Base-by-base conservation (phyloP, 768 basidiomycete genomes). In the Pilatotrama ljubarskyi region DNA sequence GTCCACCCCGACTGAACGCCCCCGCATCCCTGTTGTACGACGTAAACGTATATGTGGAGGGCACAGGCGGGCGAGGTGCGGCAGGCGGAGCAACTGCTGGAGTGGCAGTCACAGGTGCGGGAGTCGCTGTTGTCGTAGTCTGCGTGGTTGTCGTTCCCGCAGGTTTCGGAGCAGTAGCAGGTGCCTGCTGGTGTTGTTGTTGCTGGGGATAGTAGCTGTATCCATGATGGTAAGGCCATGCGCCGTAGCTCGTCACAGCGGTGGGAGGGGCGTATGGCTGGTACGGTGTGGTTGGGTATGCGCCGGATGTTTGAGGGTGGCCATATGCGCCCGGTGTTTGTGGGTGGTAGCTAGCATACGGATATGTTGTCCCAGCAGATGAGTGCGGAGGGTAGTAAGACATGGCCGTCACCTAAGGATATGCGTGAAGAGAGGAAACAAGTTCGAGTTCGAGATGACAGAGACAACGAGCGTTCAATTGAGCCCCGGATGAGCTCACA, bases 171-270 rank as follows among this genome's bases (percentile, higher is more conserved):
- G 69, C 51, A 29, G 64, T 36, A 5, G 62, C 61, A 10, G 63
- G 44, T 13, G 68, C 40, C 9, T 60, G 70, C 32, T 46, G 59
- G 37, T 59, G 70, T 57, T 53, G 70, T 32, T 56, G 70, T 38
- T 66, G 71, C 49, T 71, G 71, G 17, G 69, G 68, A 43, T 73
- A 78, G 73, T 87, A 88, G 66, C 79, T 78, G 68, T 88, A 89
- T 22, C 84, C 58, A 25, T 63, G 78, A 71, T 88, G 78, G 70
- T 88, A 90, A 1, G 86, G 81, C 87, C 88, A 90, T 1, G 77
- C 68, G 14, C 84, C 85, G 70, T 89, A 90, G 53, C 87, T 80
- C 15, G 86, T 84, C 42, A 88, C 84, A 14, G 85, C 86, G 14
- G 87, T 80, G 59, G 85, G 80, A 13, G 74, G 71, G 63, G 88